Conservation (phyloP, 805 yeast genomes). For the Myxozyma neotropica region DNA sequence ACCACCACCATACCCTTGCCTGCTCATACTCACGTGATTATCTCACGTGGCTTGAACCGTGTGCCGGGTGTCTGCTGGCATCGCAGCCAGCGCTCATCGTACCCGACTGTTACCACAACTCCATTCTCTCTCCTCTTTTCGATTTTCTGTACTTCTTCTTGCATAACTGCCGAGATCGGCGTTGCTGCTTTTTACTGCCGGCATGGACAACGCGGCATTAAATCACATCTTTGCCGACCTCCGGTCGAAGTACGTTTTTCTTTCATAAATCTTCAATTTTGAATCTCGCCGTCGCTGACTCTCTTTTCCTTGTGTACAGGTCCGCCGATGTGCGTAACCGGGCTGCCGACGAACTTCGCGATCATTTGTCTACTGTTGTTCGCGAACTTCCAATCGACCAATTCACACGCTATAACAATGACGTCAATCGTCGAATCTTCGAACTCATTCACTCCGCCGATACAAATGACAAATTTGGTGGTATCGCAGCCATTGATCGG, state of each 20-base stretch:
- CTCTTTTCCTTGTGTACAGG: constrained; percentile 1
- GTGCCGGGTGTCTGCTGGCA: background rate
- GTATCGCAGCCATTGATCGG: constrained; percentile 86
- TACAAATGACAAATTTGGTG: constrained; percentile 76
- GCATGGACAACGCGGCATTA: constrained; percentile 54
- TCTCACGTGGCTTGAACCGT: background rate
- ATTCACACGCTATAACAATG: constrained; percentile 77
- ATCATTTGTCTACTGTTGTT: constrained; percentile 69
- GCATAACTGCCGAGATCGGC: background rate
- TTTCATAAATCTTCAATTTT: background rate
- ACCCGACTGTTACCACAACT: too few relatives aligned
- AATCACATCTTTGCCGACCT: constrained; percentile 58
- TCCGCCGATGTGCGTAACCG: constrained; percentile 36
- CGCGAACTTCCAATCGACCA: constrained; percentile 83
- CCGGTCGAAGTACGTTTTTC: constrained; percentile 39
- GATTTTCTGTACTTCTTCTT: background rate
- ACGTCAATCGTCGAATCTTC: constrained; percentile 82
- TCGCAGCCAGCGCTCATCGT: too few relatives aligned
- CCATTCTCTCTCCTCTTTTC: background rate
- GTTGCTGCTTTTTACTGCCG: background rate
- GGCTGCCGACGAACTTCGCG: constrained; percentile 72
- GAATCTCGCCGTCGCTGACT: background rate
- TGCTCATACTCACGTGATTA: too few relatives aligned
- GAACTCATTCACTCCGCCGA: constrained; percentile 80
- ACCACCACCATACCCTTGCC: too few relatives aligned